A percentile compares a stretch with the other conserved stretches of the same genome.
These are phyloP conservation scores for Teratosphaeria epicoccoides DNA, from an alignment of 2,329 filamentous ascomycete species.

Conservation along the genomic window DNA sequence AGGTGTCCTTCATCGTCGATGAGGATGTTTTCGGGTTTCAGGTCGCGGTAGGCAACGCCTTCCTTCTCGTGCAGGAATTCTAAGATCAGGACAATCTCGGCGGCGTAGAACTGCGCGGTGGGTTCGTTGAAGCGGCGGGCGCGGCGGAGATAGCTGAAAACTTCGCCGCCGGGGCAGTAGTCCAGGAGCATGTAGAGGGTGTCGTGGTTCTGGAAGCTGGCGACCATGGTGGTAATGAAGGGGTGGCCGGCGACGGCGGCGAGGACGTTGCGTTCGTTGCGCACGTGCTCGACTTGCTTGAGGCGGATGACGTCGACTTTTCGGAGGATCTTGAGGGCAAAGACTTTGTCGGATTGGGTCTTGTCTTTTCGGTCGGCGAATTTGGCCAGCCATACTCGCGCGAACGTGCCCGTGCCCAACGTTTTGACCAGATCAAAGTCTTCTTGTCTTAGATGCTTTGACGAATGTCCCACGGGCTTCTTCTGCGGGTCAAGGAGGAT, in stretches of 20 bases:
- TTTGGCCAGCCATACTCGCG: slow-evolving; percentile 67
- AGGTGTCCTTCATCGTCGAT: slow-evolving; percentile 69
- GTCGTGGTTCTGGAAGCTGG: slow-evolving; percentile 69
- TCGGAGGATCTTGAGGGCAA: slow-evolving; percentile 69
- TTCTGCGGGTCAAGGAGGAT: slow-evolving; percentile 33
- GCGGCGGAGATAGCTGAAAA: slow-evolving; percentile 72
- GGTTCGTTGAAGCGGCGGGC: slow-evolving; percentile 69
- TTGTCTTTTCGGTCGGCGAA: slow-evolving; percentile 40
- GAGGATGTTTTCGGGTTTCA: slow-evolving; percentile 75
- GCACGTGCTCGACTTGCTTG: slow-evolving; percentile 79
- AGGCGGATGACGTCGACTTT: slow-evolving; percentile 61
- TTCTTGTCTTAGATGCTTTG: slow-evolving; percentile 36
- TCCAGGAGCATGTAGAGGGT: slow-evolving; percentile 75
- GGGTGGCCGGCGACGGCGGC: slow-evolving; percentile 68
- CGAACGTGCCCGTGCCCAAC: slow-evolving; percentile 67
- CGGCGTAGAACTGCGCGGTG: slow-evolving; percentile 70
- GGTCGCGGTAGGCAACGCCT: slow-evolving; percentile 69
- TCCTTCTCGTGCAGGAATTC: slow-evolving; percentile 72
- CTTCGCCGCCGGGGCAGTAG: slow-evolving; percentile 73
- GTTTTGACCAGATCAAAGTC: slow-evolving; percentile 68
- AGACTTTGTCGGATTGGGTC: slow-evolving; percentile 53
- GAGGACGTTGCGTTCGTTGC: slow-evolving; percentile 70
- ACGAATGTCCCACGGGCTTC: slow-evolving; percentile 39
- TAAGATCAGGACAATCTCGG: slow-evolving; percentile 71
- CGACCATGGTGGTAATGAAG: slow-evolving; percentile 70